Base-by-base conservation (phyloP, 208 protist genomes). In the Crithidia acanthocephali region DNA sequence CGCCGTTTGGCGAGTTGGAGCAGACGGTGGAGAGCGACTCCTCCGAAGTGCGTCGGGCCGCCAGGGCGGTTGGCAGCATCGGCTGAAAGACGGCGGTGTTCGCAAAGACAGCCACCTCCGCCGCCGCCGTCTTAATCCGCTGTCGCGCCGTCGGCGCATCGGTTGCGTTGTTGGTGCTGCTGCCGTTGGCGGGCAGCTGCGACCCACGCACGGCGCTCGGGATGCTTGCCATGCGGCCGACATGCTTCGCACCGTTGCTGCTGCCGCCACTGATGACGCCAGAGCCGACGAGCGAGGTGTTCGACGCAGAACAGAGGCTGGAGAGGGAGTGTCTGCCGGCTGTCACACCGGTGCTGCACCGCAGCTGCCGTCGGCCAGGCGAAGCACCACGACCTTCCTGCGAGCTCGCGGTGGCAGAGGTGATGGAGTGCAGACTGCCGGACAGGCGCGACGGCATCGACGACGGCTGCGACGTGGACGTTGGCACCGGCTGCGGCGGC, bases 11-110 rank as follows among this genome's bases (percentile, higher is more conserved):
- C 1, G 32, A 45, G n/a, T 2, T 32, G 47, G 47, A 56, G 47
- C 32, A 37, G 25, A 56, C 61, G 1, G 61, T 67, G 23, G 50
- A 68, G 28, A 58, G 48, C 22, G 62, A 68, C 10, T 18, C 22
- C 16, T 35, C 48, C 32, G 62, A 58, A 5, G 27, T 3, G 35
- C 23, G 42, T 4, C 62, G 48, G 5, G 35, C 5, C 15, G 28
- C 13, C 9, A 68, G 62, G 13, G 48, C 37, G 0, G 48, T 23
- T 8, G 62, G 62, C 30, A 68, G 48, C 50, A 68, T 58, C 44
- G 61, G 44, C 3, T 30, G 30, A 44, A 67, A 67, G 1, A 53
- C n/a, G 5, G 23, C 32, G n/a, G 47, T 32, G 20, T 27, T 63
- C 11, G 57, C 33, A 33, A 63, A 58, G 8, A 22, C 28, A 3